phyloP scores from a whole-genome alignment of 1,284 basidiomycete species.

The Ustilago hordei region DNA sequence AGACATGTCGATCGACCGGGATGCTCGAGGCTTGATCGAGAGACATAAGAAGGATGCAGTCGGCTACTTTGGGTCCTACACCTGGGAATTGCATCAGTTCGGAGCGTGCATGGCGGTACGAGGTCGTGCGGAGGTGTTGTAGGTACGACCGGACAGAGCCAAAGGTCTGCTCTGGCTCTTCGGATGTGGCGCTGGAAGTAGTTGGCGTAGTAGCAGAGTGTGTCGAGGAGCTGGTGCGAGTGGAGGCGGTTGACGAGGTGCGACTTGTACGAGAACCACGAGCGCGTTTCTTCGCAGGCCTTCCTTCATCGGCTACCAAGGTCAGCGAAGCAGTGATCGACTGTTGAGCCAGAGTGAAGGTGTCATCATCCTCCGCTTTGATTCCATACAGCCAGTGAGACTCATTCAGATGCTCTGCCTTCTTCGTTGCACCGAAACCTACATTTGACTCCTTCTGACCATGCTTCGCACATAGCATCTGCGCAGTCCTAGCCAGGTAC shows the following conservation, averaged over 20 bases:
- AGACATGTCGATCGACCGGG: conserved; percentile 68
- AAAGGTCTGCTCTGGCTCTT: conserved; percentile 27
- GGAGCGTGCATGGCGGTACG: conserved; percentile 77
- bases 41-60: conserved; percentile 92
- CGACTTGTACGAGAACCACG: conserved; percentile 15
- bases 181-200: conserved; percentile 1
- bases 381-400: conserved; percentile 31
- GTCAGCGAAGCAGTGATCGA: not conserved
- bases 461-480: conserved; percentile 76
- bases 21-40: conserved; percentile 77
- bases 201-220: not conserved
- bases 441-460: not conserved
- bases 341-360: not conserved
- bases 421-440: not conserved
- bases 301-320: not conserved
- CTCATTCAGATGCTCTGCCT: conserved; percentile 23
- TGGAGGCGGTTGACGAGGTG: conserved; percentile 7
- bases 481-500: conserved; percentile 86
- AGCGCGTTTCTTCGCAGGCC: conserved; percentile 10
- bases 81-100: conserved; percentile 84
- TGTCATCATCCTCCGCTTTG: conserved; percentile 25
- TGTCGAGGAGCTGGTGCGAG: not conserved
- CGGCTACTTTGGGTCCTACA: conserved; percentile 83
- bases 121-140: conserved; percentile 73
- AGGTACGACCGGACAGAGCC: conserved; percentile 75